Conservation (phyloP, 495 filamentous ascomycete genomes). For the Neurospora cerealis region DNA sequence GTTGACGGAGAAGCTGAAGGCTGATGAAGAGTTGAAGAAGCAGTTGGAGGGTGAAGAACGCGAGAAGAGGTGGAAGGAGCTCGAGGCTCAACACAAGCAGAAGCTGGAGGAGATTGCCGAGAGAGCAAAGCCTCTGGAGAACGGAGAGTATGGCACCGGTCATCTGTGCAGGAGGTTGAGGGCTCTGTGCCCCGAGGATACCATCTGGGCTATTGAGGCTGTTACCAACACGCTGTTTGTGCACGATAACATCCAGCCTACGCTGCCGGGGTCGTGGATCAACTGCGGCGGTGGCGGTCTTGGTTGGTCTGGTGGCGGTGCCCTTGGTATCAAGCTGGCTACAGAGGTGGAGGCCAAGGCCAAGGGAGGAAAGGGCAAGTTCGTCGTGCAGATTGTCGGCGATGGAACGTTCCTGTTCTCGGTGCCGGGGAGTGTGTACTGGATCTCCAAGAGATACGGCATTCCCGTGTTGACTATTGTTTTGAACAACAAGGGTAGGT, state of each 20-base stretch:
- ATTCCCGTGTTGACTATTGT: constrained; percentile 88
- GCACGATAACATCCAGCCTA: constrained; percentile 71
- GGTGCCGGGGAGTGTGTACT: constrained; percentile 85
- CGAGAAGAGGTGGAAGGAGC: constrained; percentile 40
- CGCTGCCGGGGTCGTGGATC: constrained; percentile 71
- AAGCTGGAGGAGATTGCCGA: constrained; percentile 49
- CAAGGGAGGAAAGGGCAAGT: constrained; percentile 60
- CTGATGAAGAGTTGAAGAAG: constrained; percentile 32
- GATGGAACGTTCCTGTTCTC: constrained; percentile 88
- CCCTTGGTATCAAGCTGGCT: constrained; percentile 82
- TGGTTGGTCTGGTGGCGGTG: constrained; percentile 89
- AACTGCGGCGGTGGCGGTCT: constrained; percentile 92
- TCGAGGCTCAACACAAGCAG: constrained; percentile 50
- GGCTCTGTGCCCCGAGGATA: constrained; percentile 57
- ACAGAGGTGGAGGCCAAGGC: constrained; percentile 50
- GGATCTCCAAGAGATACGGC: constrained; percentile 77
- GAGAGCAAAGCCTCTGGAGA: constrained; percentile 44
- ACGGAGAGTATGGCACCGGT: constrained; percentile 59
- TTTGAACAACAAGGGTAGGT: constrained; percentile 76
- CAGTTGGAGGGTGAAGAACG: constrained; percentile 38
- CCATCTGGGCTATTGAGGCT: constrained; percentile 79
- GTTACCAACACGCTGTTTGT: constrained; percentile 76
- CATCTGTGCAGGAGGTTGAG: constrained; percentile 60
- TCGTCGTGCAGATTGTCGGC: constrained; percentile 88
- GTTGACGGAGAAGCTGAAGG: constrained; percentile 47